phyloP scores from a whole-genome alignment of 2,329 filamentous ascomycete species.

The Aspergillus sp. region DNA sequence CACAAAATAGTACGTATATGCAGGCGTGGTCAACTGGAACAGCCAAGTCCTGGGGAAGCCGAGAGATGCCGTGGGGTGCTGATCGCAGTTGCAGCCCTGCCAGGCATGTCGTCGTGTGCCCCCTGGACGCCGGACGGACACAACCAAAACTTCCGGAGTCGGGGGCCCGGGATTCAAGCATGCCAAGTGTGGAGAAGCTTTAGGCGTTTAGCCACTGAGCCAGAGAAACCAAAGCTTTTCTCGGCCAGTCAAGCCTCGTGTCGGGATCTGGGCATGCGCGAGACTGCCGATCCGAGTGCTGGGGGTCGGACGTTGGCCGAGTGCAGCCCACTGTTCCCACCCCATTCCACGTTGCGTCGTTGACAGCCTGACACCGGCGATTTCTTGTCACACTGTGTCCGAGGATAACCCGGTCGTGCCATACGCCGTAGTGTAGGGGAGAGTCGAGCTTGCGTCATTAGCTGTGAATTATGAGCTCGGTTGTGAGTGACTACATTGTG shows the following conservation, averaged over 20 bases:
- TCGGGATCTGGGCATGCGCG: neutral
- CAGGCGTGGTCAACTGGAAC: no score
- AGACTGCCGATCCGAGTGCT: slow-evolving; percentile 1
- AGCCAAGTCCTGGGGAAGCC: no score
- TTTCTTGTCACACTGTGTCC: neutral
- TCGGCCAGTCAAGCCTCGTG: neutral
- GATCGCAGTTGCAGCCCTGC: no score
- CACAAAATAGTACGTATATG: no score
- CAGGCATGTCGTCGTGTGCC: neutral
- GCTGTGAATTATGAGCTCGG: no score
- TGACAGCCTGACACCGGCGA: neutral
- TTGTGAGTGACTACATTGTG: no score
- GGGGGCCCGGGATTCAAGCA: neutral
- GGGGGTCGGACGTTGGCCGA: neutral
- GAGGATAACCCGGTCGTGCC: neutral
- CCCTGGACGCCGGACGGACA: neutral
- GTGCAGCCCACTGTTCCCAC: neutral
- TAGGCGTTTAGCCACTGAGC: neutral
- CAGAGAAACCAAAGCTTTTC: neutral
- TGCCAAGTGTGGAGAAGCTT: neutral
- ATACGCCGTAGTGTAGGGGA: neutral
- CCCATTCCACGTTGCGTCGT: neutral
- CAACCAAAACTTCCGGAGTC: neutral
- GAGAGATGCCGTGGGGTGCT: no score
- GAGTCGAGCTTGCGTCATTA: no score